Evolutionary conservation across 805 yeast species (phyloP).

Genomic region (Ogataea minuta): DNA sequence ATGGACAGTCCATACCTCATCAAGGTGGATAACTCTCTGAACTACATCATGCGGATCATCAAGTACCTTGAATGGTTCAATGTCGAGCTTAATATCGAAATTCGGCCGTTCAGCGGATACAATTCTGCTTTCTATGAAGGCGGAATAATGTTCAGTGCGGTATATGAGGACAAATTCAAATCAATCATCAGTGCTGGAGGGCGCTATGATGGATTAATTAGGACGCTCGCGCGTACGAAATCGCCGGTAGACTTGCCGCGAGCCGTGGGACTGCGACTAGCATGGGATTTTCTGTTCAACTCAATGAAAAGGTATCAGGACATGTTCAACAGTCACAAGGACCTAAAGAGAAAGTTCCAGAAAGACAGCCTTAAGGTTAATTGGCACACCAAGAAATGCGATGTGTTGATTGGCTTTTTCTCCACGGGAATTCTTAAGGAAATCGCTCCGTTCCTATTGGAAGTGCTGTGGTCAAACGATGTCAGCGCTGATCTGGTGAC

Average conservation of each 20-base stretch:
- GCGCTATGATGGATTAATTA: constrained; percentile 75
- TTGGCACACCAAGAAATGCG: constrained; percentile 68
- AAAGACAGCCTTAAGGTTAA: constrained; percentile 27
- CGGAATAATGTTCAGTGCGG: constrained; percentile 87
- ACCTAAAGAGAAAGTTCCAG: constrained; percentile 32
- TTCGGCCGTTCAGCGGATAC: constrained; percentile 84
- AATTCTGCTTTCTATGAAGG: constrained; percentile 74
- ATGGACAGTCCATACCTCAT: constrained; percentile 64
- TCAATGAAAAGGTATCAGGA: constrained; percentile 49
- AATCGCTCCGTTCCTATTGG: constrained; percentile 62
- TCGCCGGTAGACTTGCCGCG: constrained; percentile 37
- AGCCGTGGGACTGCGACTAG: constrained; percentile 87
- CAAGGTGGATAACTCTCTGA: constrained; percentile 61
- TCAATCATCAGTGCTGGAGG: constrained; percentile 87
- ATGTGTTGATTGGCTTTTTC: constrained; percentile 74
- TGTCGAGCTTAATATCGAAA: constrained; percentile 44
- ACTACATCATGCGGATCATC: constrained; percentile 59
- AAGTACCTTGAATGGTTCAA: constrained; percentile 56
- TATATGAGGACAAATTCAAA: constrained; percentile 56
- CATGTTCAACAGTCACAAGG: constrained; percentile 28
- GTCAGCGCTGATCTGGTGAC: constrained; percentile 72
- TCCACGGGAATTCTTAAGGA: constrained; percentile 54
- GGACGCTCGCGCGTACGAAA: constrained; percentile 56
- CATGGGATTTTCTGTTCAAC: constrained; percentile 63
- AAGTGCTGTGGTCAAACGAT: constrained; percentile 69